Percentiles rank a stretch among this genome's conserved stretches.
Evolutionary conservation across 371 early-diverging fungal genomes (phyloP).

Genomic region (Rhizopus microsporus): DNA sequence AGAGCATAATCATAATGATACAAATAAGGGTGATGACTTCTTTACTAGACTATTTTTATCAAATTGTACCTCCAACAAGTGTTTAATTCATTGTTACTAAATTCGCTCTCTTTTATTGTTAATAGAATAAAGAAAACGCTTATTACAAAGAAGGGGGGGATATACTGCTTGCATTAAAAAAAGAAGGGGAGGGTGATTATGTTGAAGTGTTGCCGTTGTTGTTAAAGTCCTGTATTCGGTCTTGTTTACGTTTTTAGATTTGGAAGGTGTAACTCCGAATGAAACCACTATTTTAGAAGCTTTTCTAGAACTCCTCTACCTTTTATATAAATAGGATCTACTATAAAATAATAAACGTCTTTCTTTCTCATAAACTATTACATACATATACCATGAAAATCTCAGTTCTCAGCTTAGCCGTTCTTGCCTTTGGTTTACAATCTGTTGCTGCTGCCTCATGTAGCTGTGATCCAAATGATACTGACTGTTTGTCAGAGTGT

Average conservation of each 20-base stretch:
- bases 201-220: background rate
- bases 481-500: conserved; percentile 13
- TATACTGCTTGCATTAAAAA: background rate
- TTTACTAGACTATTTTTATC: background rate
- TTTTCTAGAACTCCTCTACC: background rate
- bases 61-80: too few species aligned
- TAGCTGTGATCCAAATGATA: conserved; percentile 13
- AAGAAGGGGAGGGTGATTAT: background rate
- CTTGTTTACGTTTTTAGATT: background rate
- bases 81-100: too few species aligned
- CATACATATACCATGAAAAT: conserved; percentile 16
- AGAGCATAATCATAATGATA: background rate
- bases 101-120: too few species aligned
- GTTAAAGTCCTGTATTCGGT: background rate
- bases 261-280: background rate
- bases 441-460: conserved; percentile 16
- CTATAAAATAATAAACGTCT: background rate
- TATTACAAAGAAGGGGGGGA: too few species aligned
- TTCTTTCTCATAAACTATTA: background rate
- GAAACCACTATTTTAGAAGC: conserved; percentile 1
- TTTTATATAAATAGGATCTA: background rate
- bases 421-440: conserved; percentile 15
- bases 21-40: background rate
- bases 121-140: too few species aligned
- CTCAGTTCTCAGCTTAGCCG: conserved; percentile 16